A percentile compares a stretch with the other conserved stretches of the same genome.
Conservation (phyloP, 1,284 basidiomycete species). For the Ceratobasidium sp. region DNA sequence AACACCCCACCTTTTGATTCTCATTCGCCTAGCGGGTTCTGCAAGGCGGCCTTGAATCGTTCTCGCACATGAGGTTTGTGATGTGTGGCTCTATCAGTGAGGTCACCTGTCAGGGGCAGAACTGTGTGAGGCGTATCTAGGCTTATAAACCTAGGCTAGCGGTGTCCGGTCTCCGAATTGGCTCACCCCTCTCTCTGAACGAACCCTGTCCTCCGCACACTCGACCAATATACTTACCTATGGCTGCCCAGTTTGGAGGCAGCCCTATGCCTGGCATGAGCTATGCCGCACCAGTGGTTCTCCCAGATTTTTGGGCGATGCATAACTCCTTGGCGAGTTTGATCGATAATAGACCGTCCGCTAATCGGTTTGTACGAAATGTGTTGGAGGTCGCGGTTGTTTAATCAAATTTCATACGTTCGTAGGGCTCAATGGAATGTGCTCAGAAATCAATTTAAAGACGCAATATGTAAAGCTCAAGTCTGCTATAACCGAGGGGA, state of each 20-base stretch:
- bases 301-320: not conserved
- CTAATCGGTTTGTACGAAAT: not conserved
- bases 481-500: not conserved
- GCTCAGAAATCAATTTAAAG: not conserved
- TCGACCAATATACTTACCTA: no score
- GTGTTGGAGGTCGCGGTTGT: no score
- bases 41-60: not conserved
- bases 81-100: not conserved
- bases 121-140: no score
- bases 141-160: no score
- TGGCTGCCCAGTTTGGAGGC: not conserved
- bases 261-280: not conserved
- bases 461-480: not conserved
- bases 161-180: no score
- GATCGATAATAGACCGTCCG: not conserved
- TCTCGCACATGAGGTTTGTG: not conserved
- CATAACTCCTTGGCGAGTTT: not conserved
- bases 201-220: no score
- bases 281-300: not conserved
- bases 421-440: constrained; percentile 7
- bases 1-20: no score
- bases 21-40: not conserved
- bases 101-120: not conserved
- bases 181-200: no score
- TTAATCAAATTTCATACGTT: not conserved